Evolutionary conservation across 2,329 filamentous ascomycete species (phyloP).

Genomic region (Tolypocladium tropicale): DNA sequence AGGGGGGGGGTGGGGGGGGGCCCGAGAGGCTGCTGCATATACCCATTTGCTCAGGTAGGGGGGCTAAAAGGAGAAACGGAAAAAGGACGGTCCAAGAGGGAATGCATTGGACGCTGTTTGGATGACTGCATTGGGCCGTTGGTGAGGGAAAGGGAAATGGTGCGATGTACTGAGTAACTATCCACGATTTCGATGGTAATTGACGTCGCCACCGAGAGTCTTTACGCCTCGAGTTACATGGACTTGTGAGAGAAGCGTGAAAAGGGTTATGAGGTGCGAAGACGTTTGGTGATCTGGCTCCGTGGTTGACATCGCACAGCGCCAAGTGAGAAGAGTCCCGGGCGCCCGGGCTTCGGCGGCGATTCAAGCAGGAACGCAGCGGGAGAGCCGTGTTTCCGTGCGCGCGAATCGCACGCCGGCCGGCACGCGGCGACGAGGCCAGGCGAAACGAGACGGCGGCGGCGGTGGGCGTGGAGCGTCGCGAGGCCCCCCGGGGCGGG

Average conservation of each 20-base stretch:
- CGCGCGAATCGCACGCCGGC: too few relatives aligned
- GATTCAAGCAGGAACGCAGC: not conserved
- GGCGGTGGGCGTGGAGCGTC: not conserved
- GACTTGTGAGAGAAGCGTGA: not conserved
- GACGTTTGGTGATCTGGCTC: too few relatives aligned
- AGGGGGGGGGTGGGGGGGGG: too few relatives aligned
- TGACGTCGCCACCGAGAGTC: not conserved
- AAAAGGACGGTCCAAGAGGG: not conserved
- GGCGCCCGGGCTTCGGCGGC: not conserved
- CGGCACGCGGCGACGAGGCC: too few relatives aligned
- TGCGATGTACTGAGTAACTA: not conserved
- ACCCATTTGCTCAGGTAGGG: constrained; percentile 18
- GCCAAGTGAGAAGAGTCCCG: too few relatives aligned
- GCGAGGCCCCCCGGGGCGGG: not conserved
- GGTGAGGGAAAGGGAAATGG: not conserved
- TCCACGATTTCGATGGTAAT: not conserved
- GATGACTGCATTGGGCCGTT: not conserved
- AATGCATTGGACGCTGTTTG: not conserved
- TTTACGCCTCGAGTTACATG: too few relatives aligned
- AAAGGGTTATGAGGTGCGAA: too few relatives aligned
- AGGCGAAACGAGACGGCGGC: too few relatives aligned
- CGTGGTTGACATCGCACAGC: too few relatives aligned
- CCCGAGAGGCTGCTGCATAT: constrained; percentile 15
- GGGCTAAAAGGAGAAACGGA: constrained; percentile 4
- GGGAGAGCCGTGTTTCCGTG: too few relatives aligned